Base-by-base conservation (phyloP, 768 basidiomycete genomes). In the Russula griseocarnosa region DNA sequence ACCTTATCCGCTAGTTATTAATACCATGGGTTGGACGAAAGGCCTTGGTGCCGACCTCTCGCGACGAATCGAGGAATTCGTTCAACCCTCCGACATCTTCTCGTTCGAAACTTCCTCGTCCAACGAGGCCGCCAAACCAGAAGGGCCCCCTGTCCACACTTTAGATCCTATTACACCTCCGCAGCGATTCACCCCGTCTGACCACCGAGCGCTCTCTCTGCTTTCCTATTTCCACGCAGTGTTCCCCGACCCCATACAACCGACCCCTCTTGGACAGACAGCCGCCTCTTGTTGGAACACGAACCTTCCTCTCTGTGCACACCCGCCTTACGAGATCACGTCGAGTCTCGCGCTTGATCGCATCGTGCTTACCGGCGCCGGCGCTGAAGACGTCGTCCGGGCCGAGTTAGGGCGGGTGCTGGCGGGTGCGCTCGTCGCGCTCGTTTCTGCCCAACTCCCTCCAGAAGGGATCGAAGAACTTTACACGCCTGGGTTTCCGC, bases 21-120 rank as follows among this genome's bases (percentile, higher is more conserved):
- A 98, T 72, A 98, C 92, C 0, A 95, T 96, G 86, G 96, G 96
- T 2, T 99, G 96, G 96, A 83, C 83, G 6, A 98, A 95, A 73
- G 96, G 96, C 8, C 83, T 97, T 3, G 96, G 96, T 3, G 87
- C 85, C 18, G 91, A 96, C 69, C 76, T 98, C 13, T 82, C 85
- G 2, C 72, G 72, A 16, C 82, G 82, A 66, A 87, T 99, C 54
- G 87, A 94, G 68, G 81, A 81, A 11, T 75, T 86, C 38, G 75
- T 85, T 5, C 78, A 82, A 26, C 83, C 91, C 0, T 83, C 84
- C 0, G 76, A 83, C 61, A 74, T 88, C 26, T 91, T 83, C 74
- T 78, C 81, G 44, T 73, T 86, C 60, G 76, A 67, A 18, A 44
- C 58, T n/a, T 51, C 42, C 44, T 57, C 61, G 20, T 38, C 55